Percentiles rank a stretch among this genome's conserved stretches.
phyloP scores from a whole-genome alignment of 306 rosid genomes.

The Castanea sativa region DNA sequence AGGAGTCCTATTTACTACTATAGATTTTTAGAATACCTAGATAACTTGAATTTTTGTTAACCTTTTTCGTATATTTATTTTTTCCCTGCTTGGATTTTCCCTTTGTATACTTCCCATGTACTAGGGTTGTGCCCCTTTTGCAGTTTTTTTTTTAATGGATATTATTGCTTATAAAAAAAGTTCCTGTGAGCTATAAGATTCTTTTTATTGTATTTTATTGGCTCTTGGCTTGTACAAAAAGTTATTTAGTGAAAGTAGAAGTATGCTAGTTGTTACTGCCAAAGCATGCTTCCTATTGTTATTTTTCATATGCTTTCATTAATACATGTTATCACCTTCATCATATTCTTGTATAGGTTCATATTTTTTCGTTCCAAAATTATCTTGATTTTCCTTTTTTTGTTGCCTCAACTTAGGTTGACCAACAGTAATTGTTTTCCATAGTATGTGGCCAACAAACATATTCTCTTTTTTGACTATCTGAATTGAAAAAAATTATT shows the following conservation, averaged over 20 bases:
- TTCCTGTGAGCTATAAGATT: not conserved
- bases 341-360: not conserved
- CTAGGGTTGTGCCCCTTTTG: too few relatives aligned
- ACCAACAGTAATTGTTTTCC: not conserved
- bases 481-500: not conserved
- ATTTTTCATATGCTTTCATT: not conserved
- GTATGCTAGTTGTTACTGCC: not conserved
- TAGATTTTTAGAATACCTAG: too few relatives aligned
- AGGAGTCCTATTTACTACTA: too few relatives aligned
- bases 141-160: too few relatives aligned
- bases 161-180: not conserved
- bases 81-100: too few relatives aligned
- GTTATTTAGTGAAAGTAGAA: not conserved
- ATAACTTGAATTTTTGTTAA: too few relatives aligned
- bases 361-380: not conserved
- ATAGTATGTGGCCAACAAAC: not conserved
- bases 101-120: too few relatives aligned
- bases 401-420: not conserved
- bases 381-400: not conserved
- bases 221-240: not conserved
- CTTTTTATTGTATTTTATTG: not conserved
- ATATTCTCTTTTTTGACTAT: not conserved
- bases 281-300: not conserved
- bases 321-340: not conserved
- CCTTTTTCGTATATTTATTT: too few relatives aligned